Conservation (phyloP, 352 stramenopile genomes). For the Phytophthora brassicae region DNA sequence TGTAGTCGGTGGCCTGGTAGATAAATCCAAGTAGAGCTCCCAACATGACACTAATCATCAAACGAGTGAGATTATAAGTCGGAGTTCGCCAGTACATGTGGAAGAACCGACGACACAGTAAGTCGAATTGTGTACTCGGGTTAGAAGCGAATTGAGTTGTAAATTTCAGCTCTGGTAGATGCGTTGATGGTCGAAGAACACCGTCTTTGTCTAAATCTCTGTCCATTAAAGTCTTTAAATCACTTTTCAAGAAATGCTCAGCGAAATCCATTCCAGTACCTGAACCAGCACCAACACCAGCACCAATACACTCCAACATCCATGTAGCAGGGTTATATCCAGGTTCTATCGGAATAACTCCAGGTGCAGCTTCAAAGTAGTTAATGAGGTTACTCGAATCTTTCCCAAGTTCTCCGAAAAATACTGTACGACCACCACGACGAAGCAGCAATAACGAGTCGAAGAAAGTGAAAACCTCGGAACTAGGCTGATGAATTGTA, state of each 20-base stretch:
- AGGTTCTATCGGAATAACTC: constrained; percentile 54
- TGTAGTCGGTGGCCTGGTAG: constrained; percentile 63
- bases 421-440: constrained; percentile 50
- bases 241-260: constrained; percentile 39
- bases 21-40: constrained; percentile 75
- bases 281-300: constrained; percentile 30
- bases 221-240: constrained; percentile 37
- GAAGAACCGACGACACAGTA: constrained; percentile 59
- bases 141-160: constrained; percentile 37
- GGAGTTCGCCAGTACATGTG: constrained; percentile 87
- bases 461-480: constrained; percentile 89
- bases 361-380: constrained; percentile 51
- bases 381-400: constrained; percentile 49
- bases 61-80: constrained; percentile 80
- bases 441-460: constrained; percentile 83
- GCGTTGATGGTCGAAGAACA: constrained; percentile 32
- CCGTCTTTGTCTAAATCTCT: constrained; percentile 47
- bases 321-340: constrained; percentile 91
- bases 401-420: constrained; percentile 56
- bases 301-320: constrained; percentile 85
- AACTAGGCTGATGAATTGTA: constrained; percentile 92
- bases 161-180: constrained; percentile 46
- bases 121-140: constrained; percentile 28
- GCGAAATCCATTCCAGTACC: constrained; percentile 40
- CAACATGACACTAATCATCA: constrained; percentile 71